phyloP scores from a whole-genome alignment of 371 early-diverging fungal species.

The Rhizopus stolonifer region DNA sequence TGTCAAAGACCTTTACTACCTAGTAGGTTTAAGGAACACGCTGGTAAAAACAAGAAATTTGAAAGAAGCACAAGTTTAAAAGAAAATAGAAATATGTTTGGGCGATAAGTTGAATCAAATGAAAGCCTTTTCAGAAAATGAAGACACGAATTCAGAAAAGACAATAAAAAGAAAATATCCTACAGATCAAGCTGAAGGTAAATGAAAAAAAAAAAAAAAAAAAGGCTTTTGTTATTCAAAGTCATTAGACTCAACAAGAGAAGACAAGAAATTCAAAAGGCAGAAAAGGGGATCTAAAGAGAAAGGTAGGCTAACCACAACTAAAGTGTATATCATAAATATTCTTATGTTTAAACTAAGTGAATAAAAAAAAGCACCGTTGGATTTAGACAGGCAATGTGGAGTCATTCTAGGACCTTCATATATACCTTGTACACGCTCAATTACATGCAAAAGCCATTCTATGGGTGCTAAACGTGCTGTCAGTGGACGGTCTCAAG shows the following conservation, averaged over 20 bases:
- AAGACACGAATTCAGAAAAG: constrained; percentile 10
- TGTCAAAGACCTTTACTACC: constrained; percentile 41
- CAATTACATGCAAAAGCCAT: constrained; percentile 84
- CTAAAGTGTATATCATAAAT: not conserved
- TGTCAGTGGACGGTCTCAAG: constrained; percentile 75
- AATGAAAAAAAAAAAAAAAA: no score
- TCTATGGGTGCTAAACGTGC: constrained; percentile 82
- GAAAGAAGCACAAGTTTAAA: constrained; percentile 9
- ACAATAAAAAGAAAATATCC: constrained; percentile 7
- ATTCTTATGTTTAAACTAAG: constrained; percentile 3
- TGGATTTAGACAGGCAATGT: constrained; percentile 85
- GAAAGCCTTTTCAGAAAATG: constrained; percentile 10
- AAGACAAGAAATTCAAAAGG: constrained; percentile 41
- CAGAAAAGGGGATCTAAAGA: constrained; percentile 16
- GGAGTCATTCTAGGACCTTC: constrained; percentile 68
- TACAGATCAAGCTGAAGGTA: no score
- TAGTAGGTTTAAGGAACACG: constrained; percentile 39
- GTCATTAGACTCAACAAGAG: constrained; percentile 11
- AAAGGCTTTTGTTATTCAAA: no score
- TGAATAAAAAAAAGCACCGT: constrained; percentile 42
- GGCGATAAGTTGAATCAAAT: constrained; percentile 1
- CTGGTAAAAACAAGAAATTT: constrained; percentile 21
- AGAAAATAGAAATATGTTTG: constrained; percentile 15
- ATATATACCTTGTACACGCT: constrained; percentile 69
- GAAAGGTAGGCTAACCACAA: constrained; percentile 22